Percentiles rank a stretch among this genome's conserved stretches.
Conservation (phyloP, 192 early-diverging fungal species). For the Entophlyctis helioformis region DNA sequence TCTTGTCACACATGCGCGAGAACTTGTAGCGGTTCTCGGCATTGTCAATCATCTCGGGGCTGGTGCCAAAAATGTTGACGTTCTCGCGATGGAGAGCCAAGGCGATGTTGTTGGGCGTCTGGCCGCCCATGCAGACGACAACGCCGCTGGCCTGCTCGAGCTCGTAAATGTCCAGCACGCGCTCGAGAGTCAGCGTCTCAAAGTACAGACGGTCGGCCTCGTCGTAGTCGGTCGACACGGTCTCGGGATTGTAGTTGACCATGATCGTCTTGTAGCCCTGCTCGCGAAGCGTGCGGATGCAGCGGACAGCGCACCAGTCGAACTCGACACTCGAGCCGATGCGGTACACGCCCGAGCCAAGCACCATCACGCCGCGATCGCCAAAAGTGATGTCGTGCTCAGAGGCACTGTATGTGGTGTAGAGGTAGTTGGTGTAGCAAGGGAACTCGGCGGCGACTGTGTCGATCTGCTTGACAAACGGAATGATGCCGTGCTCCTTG, state of each 20-base stretch:
- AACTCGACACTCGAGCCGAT: slow-evolving; percentile 98
- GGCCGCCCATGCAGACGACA: slow-evolving; percentile 92
- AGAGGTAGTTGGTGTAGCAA: slow-evolving; percentile 94
- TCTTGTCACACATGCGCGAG: slow-evolving; percentile 90
- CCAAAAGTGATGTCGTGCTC: slow-evolving; percentile 87
- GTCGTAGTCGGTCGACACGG: slow-evolving; percentile 98
- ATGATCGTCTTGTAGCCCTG: slow-evolving; percentile 88
- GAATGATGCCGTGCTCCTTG: slow-evolving; percentile 65
- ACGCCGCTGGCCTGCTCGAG: slow-evolving; percentile 74
- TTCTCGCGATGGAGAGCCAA: slow-evolving; percentile 79
- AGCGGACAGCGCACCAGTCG: slow-evolving; percentile 97
- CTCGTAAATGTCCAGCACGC: slow-evolving; percentile 95
- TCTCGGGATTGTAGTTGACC: slow-evolving; percentile 99
- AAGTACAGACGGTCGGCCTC: slow-evolving; percentile 98
- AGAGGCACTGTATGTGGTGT: slow-evolving; percentile 92
- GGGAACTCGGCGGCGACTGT: slow-evolving; percentile 99
- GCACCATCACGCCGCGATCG: slow-evolving; percentile 92
- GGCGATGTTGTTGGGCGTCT: slow-evolving; percentile 97
- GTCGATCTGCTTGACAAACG: slow-evolving; percentile 98
- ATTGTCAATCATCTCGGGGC: slow-evolving; percentile 91
- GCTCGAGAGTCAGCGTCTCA: slow-evolving; percentile 86
- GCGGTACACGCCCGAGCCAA: slow-evolving; percentile 96
- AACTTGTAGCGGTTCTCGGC: slow-evolving; percentile 99
- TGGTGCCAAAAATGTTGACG: slow-evolving; percentile 89
- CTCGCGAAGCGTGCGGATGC: slow-evolving; percentile 85